A percentile compares a stretch with the other conserved stretches of the same genome.
phyloP scores from a whole-genome alignment of 2,329 filamentous ascomycete genomes.

The Verticillium klebahnii region DNA sequence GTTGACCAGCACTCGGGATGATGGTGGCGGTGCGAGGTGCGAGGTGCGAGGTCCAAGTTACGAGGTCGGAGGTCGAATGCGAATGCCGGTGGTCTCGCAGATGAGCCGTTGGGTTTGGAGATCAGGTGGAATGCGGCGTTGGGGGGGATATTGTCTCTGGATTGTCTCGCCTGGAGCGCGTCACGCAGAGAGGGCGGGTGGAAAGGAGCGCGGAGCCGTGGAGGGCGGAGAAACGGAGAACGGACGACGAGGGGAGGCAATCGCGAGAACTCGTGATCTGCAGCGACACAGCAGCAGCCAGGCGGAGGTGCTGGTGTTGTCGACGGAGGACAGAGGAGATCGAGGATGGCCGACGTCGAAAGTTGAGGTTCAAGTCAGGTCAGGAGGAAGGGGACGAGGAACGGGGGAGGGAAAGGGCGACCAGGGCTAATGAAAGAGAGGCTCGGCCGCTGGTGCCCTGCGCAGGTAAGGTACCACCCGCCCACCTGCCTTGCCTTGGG shows the following conservation, averaged over 20 bases:
- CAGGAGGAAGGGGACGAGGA: neutral
- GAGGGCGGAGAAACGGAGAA: neutral
- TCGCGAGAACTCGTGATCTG: neutral
- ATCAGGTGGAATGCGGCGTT: neutral
- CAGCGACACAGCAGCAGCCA: neutral
- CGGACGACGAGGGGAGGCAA: neutral
- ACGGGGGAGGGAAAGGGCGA: neutral
- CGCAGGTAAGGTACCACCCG: no score
- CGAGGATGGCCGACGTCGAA: neutral
- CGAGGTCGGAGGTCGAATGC: neutral
- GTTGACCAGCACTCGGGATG: constrained; percentile 6
- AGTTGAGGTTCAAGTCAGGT: neutral
- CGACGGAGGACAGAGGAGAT: neutral
- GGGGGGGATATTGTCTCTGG: constrained; percentile 10
- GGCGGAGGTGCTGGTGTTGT: neutral
- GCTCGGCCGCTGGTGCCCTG: neutral
- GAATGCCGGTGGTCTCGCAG: neutral
- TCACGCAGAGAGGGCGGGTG: constrained; percentile 1
- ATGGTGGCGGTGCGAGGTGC: neutral
- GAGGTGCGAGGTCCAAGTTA: constrained; percentile 1
- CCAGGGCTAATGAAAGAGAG: neutral
- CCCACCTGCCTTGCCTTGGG: no score
- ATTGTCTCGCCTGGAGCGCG: constrained; percentile 13
- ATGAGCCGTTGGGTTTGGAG: neutral
- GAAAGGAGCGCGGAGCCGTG: neutral